Base-by-base conservation (phyloP, 2,329 filamentous ascomycete species). In the Aspergillus sp. region DNA sequence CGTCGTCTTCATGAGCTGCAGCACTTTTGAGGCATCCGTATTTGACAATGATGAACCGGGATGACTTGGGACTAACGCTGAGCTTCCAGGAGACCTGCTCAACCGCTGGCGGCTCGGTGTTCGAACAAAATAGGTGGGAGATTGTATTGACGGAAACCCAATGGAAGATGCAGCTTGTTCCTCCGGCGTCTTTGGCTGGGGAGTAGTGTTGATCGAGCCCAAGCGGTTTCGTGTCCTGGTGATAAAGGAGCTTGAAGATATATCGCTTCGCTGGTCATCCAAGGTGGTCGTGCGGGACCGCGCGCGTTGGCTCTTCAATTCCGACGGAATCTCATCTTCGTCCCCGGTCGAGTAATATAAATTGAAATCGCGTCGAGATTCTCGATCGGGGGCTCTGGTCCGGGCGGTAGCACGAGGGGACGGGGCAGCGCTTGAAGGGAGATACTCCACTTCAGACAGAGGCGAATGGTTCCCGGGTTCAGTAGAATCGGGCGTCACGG, bases 1-100 rank as follows among this genome's bases (percentile, higher is more conserved):
- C 3, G 81, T 82, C 23, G 80, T 82, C 64, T 82, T 83, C 81
- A 83, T 83, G 53, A 83, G 70, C 63, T 82, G 78, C 51, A 83
- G 67, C 38, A 83, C 81, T 64, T 81, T 82, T 30, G 77, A 75
- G 8, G 80, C 76, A 69, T 83, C 81, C 31, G 77, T 74, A 64
- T 77, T 79, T 2, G 79, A 74, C 25, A 80, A 76, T 8, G 78
- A 66, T 47, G 75, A 73, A 7, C 72, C 57, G 68, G 72, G 46
- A 68, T 70, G 25, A 69, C 65, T 11, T n/a, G 71, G 64, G 25
- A 69, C 51, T 48, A 72, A 61, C 28, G 64, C 65, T 30, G 71
- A 67, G n/a, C 63, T 67, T 43, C 72, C 71, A 17, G 73, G 71
- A 19, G 71, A 69, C 55, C 72, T 79, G 58, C 72, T 73, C 38